Base-by-base conservation (phyloP, 495 filamentous ascomycete species). In the Tuber umbilicatum region DNA sequence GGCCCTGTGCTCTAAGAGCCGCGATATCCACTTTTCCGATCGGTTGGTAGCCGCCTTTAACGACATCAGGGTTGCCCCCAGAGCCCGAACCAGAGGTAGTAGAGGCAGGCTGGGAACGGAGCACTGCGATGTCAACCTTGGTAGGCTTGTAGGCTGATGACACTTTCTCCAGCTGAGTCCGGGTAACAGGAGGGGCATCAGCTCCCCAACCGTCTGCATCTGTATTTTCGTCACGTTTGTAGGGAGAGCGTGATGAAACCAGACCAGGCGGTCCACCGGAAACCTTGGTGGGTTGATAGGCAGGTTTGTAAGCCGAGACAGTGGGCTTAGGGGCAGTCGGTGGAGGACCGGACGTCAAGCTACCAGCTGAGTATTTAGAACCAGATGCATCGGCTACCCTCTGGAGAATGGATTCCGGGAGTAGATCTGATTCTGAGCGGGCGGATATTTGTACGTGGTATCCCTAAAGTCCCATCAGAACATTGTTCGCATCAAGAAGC, bases 361-460 rank as follows among this genome's bases (percentile, higher is more conserved):
- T 78, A 9, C 78, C 73, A 1, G 89, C 88, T 1, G 92, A 92
- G 82, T 98, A 99, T 80, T 97, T 99, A 55, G 96, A 89, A 42
- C 95, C 96, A 47, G 96, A 98, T 23, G 96, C 90, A 86, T 98
- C 95, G 68, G 93, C 90, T n/a, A 98, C 92, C 83, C 97, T 97
- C 74, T 96, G 90, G 12, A 98, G 85, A 71, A 99, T 98, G 43
- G 87, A 86, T 78, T 97, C 93, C 6, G 93, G 93, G 3, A 89
- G 90, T 71, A 99, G 87, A 79, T 99, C 94, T 68, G 87, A 86
- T 73, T 97, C 93, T 72, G 94, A 94, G 69, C 95, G 91, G 70
- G 95, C 95, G 47, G 93, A 97, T 71, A 99, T 89, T 84, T 98
- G 96, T 64, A 99, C 93, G 83, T 99, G 95, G 81, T 98, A 98